These are phyloP conservation scores for Calocera cornea DNA, from an alignment of 768 basidiomycete genomes.

Conservation along the genomic window DNA sequence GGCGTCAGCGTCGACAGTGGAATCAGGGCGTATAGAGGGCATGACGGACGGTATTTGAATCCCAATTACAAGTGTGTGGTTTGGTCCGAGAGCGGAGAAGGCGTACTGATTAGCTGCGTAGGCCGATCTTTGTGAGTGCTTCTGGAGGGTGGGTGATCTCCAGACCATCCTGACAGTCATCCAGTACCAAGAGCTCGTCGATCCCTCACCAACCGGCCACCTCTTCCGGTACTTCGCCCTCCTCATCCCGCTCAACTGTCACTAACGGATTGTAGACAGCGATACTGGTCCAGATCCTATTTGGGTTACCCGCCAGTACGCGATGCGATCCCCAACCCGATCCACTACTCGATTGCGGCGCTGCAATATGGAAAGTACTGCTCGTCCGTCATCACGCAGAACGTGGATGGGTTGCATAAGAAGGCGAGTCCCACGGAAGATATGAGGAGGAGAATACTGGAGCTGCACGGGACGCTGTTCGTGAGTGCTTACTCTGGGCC, in stretches of 20 bases:
- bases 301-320: constrained; percentile 78
- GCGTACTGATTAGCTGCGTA: constrained; percentile 14
- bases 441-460: constrained; percentile 41
- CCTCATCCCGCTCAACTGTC: not conserved
- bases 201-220: constrained; percentile 51
- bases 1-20: constrained; percentile 94
- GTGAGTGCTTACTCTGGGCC: constrained; percentile 30
- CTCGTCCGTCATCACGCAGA: constrained; percentile 57
- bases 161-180: constrained; percentile 14
- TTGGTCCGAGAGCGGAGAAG: not conserved
- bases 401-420: constrained; percentile 87
- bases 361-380: constrained; percentile 56
- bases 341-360: constrained; percentile 76
- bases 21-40: constrained; percentile 83
- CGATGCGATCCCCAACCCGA: constrained; percentile 74
- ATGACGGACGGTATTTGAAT: constrained; percentile 76
- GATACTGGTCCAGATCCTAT: constrained; percentile 76
- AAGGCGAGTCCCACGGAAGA: constrained; percentile 44
- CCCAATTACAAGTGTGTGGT: constrained; percentile 66
- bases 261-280: constrained; percentile 37
- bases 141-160: not conserved
- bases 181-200: constrained; percentile 69
- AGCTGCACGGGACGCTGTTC: constrained; percentile 81
- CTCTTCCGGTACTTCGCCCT: constrained; percentile 45
- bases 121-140: constrained; percentile 42